These are phyloP conservation scores for Blastobotrys americana DNA, from an alignment of 805 yeast species.

Conservation along the genomic window DNA sequence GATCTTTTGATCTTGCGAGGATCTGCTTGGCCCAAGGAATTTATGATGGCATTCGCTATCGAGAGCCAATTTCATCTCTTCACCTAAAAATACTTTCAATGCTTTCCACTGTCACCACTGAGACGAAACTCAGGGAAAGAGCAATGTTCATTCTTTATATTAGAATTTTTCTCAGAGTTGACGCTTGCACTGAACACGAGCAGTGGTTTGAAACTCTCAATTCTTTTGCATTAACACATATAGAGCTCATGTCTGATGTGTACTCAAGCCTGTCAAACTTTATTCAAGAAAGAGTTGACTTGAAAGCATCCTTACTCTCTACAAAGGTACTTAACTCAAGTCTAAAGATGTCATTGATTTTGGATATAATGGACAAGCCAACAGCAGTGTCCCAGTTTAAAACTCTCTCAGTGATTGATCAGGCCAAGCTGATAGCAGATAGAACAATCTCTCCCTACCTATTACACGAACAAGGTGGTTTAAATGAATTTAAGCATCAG, in stretches of 20 bases:
- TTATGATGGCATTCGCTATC: slow-evolving; percentile 39
- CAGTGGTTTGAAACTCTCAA: slow-evolving; percentile 2
- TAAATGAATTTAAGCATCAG: no score
- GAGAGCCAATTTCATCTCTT: neutral
- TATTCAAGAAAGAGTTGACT: no score
- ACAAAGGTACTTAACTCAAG: no score
- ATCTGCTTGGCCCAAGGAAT: slow-evolving; percentile 54
- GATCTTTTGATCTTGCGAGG: slow-evolving; percentile 64
- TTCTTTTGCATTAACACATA: neutral
- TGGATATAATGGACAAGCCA: no score
- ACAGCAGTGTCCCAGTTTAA: no score
- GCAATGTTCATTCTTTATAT: slow-evolving; percentile 8
- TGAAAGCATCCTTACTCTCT: no score
- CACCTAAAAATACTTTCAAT: slow-evolving; percentile 23
- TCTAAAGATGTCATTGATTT: no score
- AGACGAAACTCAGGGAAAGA: slow-evolving; percentile 16
- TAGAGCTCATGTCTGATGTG: neutral
- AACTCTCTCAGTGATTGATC: no score
- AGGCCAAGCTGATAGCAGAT: no score
- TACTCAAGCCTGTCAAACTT: neutral
- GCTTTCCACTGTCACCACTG: slow-evolving; percentile 30
- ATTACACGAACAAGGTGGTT: no score
- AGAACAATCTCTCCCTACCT: no score
- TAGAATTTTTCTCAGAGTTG: slow-evolving; percentile 9
- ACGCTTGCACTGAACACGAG: neutral